Percentiles rank a stretch among this genome's conserved stretches.
These are phyloP conservation scores for Aspergillus puulaauensis DNA, from an alignment of 2,329 filamentous ascomycete genomes.

Conservation along the genomic window DNA sequence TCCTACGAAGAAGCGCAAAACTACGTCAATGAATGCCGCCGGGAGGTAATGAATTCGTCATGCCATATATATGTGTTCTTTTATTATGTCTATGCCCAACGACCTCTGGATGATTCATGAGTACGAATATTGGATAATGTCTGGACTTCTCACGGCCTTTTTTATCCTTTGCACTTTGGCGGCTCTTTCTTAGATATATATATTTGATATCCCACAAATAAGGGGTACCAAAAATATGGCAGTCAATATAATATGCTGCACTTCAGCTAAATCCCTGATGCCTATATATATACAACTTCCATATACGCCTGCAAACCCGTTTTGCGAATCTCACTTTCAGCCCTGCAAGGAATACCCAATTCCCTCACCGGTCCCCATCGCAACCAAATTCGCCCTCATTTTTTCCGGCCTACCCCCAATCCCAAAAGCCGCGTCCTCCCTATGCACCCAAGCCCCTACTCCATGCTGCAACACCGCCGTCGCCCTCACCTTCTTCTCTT, in stretches of 20 bases:
- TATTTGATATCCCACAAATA: not conserved
- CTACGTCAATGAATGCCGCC: constrained; percentile 29
- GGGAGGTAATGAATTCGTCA: constrained; percentile 24
- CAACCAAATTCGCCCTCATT: constrained; percentile 46
- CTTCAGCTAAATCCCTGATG: not conserved
- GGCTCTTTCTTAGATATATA: not conserved
- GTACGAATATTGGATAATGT: not conserved
- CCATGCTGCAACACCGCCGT: constrained; percentile 48
- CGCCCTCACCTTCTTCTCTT: constrained; percentile 40
- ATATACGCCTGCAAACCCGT: not conserved
- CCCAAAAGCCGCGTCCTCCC: constrained; percentile 42
- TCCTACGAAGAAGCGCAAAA: constrained; percentile 30
- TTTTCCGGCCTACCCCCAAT: constrained; percentile 40
- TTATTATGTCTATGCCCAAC: constrained; percentile 34
- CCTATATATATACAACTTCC: not conserved
- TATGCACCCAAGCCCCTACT: constrained; percentile 45
- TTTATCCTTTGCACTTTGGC: not conserved
- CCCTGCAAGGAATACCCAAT: constrained; percentile 46
- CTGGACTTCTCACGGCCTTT: constrained; percentile 13
- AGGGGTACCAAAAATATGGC: not conserved
- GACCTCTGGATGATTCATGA: constrained; percentile 22
- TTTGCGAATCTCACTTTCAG: constrained; percentile 16
- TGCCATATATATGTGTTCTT: constrained; percentile 31
- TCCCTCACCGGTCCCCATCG: constrained; percentile 46
- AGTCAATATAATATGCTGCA: not conserved